Evolutionary conservation across 2,329 filamentous ascomycete genomes (phyloP), one percentile per base, ranked within the genome.

Genomic region (Exutisphaerella laricina): DNA sequence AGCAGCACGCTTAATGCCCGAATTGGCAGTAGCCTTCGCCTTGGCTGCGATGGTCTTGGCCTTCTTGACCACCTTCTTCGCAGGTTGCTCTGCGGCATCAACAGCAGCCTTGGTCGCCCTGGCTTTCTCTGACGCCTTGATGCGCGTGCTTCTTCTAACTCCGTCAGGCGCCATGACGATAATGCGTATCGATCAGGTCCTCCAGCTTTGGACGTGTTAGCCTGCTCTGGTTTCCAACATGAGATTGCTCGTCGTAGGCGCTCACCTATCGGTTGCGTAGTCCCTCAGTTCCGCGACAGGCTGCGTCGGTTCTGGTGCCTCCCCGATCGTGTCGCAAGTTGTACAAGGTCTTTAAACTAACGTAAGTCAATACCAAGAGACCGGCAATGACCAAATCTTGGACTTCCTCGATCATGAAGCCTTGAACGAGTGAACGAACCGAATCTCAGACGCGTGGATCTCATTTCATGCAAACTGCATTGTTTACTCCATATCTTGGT

Each of bases 401-500:
- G n/a, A n/a, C 21, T 20, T 32, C 30, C 9, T 14, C 3, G n/a
- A 3, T 32, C 9, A 32, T 12, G 25, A 28, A 9, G n/a, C 9
- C 14, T 4, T 14, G 3, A 32, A 16, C 17, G n/a, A 13, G 13
- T 22, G 7, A 21, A 13, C 20, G 13, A 23, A 4, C 21, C 20
- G 16, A 37, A 26, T n/a, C 21, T 12, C 17, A 22, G 12, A 23
- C 9, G 7, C 18, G 12, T 9, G 21, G 18, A 8, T 37, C 18
- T 21, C n/a, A 21, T 30, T 39, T 39, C 35, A 28, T 39, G 17
- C 26, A 17, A n/a, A 21, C 16, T 30, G 10, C 29, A 40, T 23
- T 33, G 42, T 40, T 37, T 42, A 35, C 28, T 22, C 34, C 14
- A 23, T 39, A 16, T 29, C 40, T 39, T 17, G 23, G n/a, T 13